Evolutionary conservation across 75 land plant species (phyloP), one percentile per base, ranked within the genome.

Genomic region (Ceratopteris richardii): DNA sequence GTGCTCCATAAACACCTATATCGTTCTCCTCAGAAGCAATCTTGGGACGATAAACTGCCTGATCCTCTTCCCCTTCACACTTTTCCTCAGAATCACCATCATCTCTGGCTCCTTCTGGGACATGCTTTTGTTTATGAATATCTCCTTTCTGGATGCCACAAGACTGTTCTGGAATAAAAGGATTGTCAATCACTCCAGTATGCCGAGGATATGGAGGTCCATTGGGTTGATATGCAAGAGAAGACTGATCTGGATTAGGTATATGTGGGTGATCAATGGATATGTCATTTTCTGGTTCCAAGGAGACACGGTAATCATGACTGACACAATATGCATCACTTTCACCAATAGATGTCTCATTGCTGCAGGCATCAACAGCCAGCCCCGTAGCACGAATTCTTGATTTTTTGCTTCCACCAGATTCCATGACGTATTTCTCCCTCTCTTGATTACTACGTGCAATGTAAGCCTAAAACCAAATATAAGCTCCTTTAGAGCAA

Each of bases 251-350:
- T 46, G 22, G 13, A 5, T 21, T 17, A 46, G 50, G 17, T 5
- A 46, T 2, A 4, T 46, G 50, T 5, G 50, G 5, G 22, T 46
- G 18, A 2, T n/a, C 22, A 46, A 21, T 46, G 2, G 50, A 17
- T 2, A 46, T 2, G 5, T 21, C 22, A 21, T 14, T 46, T 14
- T 46, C 50, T 18, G 50, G 22, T 3, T 46, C 50, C 22, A 21
- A n/a, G 17, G 50, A 46, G 3, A 46, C 50, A 46, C 17, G 50
- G 22, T 46, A 46, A 14, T 46, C 50, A 46, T 46, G 50, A 46
- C 50, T 46, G 17, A 46, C 50, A 46, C 17, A 21, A 14, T 46
- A 46, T 18, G 50, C 50, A 46, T 21, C 18, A 2, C 4, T 2
- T 21, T 46, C 50, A 18, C 22, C 14, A 18, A 46, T 21, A 46